Base-by-base conservation (phyloP, 2,329 filamentous ascomycete genomes). In the Xylaria arbuscula region DNA sequence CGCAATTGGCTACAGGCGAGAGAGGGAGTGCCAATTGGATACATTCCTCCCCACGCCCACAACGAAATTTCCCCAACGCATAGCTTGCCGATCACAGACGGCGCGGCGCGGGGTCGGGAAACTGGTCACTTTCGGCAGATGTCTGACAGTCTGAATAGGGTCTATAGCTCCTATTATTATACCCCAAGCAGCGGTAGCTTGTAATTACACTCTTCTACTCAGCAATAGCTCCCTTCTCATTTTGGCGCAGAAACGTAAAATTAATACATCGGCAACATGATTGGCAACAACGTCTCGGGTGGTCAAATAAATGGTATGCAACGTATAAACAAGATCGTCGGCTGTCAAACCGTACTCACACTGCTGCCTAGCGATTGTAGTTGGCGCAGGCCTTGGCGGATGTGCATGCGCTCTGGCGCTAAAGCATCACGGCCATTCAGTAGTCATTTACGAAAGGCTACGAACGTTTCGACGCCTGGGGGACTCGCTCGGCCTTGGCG, bases 301-400 rank as follows among this genome's bases (percentile, higher is more conserved):
- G 40, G 48, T 48, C 62, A 24, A 55, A 68, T 68, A 58, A 42
- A 55, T 19, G 66, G 66, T 66, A 68, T 28, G 62, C 53, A 28
- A 45, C 4, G 6, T n/a, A 19, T 15, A 15, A 22, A 55, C 19
- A 7, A n/a, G 7, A 48, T 40, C 32, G 2, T 38, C 7, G 19
- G 42, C 51, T 50, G 42, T 59, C 58, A 51, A 17, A 28, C 45
- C 5, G 55, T 48, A 10, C 54, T 68, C 28, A 64, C 40, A 13
- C 24, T 28, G 17, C 36, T 17, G 8, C 8, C 15, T 17, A 84
- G 84, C 83, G 40, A 82, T 85, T 34, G 78, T 85, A 24, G 81
- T 86, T n/a, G 84, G 83, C 19, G 83, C 83, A 19, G 83, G 83
- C 11, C 80, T 86, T 1, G 83, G 83, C 8, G 84, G 83, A 13